Evolutionary conservation across 257 asterid genomes (phyloP), one percentile per base, ranked within the genome.

Genomic region (Ophiorrhiza pumila): DNA sequence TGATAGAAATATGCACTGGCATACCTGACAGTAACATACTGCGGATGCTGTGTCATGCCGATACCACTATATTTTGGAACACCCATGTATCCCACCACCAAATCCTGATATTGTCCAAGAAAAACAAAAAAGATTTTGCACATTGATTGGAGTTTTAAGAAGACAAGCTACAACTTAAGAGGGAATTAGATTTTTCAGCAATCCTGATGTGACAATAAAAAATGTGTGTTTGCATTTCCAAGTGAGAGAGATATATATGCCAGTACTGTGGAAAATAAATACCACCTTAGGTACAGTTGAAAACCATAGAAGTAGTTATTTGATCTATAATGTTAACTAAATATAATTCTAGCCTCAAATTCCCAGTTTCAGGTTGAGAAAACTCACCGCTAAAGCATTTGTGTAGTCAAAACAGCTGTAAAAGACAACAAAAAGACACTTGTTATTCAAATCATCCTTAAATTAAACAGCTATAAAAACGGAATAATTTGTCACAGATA

Each of bases 1-100:
- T 7, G 45, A 8, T 12, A 67, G 20, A 8, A 46, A 35, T 31
- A 60, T 43, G 47, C 71, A 62, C 45, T 41, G 22, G 46, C 70
- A 85, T 77, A 94, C 99, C 99, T 88, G 72, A 94, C 87, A 63
- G 99, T 94, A 65, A 94, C 87, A 82, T 91, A 94, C 76, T 94
- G 99, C 55, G 98, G 99, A 83, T 94, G 99, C 45, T 89, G 89
- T 31, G 93, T 83, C 98, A 91, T 91, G 88, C 92, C 85, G 79
- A 94, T 80, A 65, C 96, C 97, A 59, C 87, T 80, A 78, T 88
- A 88, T 77, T 94, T 94, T 8, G 99, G 99, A 59, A 94, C 99
- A 37, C 98, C 99, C 98, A 94, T 94, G 90, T 91, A 94, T 61
- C 99, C 99, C 55, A 94, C 96, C 71, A 94, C 99, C 92, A 94